Evolutionary conservation across 352 stramenopile species (phyloP), one percentile per base, ranked within the genome.

Genomic region (Phytophthora litchii): DNA sequence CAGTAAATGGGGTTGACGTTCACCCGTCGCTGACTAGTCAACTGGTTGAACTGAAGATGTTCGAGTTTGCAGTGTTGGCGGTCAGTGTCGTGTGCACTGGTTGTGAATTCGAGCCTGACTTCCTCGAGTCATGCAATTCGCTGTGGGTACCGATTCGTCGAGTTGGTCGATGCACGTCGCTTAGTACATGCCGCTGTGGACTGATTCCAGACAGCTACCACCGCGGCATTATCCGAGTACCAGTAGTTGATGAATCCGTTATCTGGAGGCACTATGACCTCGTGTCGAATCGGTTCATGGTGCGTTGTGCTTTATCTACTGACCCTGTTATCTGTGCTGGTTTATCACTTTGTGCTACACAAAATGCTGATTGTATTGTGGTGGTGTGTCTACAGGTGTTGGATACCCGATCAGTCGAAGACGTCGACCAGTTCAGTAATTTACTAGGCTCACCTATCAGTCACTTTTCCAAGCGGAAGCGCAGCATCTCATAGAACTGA

Each of bases 121-220:
- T 91, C 56, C 56, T 93, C 0, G 84, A 93, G 57, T 66, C 74
- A 50, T 89, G 80, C 35, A 77, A 55, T 19, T 70, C 80, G 3
- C 27, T 91, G n/a, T 93, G 81, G 83, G 60, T 90, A 8, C 76
- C 81, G 16, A 83, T 88, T 29, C 78, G 78, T 10, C 84, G 80
- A 0, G 72, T 72, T 1, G 77, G 80, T 17, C 63, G 72, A 16
- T 91, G 81, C 47, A 40, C 43, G 0, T 79, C 76, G 41, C 54
- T 91, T 3, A 78, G 57, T 16, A 82, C 70, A 3, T 93, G 83
- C 34, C 81, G 80, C 12, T 93, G 83, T 36, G 78, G 68, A 1
- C 50, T 93, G 21, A 91, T 92, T 20, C 80, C 83, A 1, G 80
- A 92, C 64, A 83, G 79, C 54, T 86, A 86, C 57, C 83, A 92